Evolutionary conservation across 1,284 basidiomycete genomes (phyloP), one percentile per base, ranked within the genome.

Genomic region (Meira nashicola): DNA sequence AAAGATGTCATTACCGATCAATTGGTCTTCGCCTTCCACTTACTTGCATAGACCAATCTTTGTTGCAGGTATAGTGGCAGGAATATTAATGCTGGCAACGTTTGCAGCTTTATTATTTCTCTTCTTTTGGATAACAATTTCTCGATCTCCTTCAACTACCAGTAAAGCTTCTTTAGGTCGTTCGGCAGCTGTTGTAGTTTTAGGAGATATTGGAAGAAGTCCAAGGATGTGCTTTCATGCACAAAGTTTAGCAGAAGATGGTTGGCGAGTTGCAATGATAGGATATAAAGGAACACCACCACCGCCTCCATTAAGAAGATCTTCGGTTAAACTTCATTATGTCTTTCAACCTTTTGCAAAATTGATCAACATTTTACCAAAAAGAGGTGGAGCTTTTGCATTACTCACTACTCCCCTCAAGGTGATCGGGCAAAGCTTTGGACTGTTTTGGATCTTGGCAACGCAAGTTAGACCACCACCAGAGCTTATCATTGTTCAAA

Each of bases 151-250:
- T 6, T 21, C 49, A 39, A 66, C 58, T 11, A 52, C 61, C 12
- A 19, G 43, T 10, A 28, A 44, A 11, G 25, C 60, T 39, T 65
- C 65, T 7, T 56, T 71, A 11, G 66, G 65, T 33, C 50, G 71
- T 0, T 66, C 63, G 1, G 89, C 91, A 11, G 89, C 87, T 0
- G 86, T 98, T 50, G 82, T 98, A 28, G 95, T 99, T 1, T 83
- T 99, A 9, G 95, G 95, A 7, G 95, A 99, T 80, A 86, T 99
- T 52, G 95, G 92, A 0, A 84, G 94, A 51, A 92, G 89, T 76
- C 95, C 95, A 9, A 84, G 95, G 40, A 97, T 97, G 91, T 95
- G 97, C 89, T 95, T 96, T 78, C 95, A 99, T 73, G 89, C 93
- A 0, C 85, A 93, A 73, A 92, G 89, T 73, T 89, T 98, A 71